These are phyloP conservation scores for Thyridium curvatum DNA, from an alignment of 2,329 filamentous ascomycete species.

Conservation along the genomic window DNA sequence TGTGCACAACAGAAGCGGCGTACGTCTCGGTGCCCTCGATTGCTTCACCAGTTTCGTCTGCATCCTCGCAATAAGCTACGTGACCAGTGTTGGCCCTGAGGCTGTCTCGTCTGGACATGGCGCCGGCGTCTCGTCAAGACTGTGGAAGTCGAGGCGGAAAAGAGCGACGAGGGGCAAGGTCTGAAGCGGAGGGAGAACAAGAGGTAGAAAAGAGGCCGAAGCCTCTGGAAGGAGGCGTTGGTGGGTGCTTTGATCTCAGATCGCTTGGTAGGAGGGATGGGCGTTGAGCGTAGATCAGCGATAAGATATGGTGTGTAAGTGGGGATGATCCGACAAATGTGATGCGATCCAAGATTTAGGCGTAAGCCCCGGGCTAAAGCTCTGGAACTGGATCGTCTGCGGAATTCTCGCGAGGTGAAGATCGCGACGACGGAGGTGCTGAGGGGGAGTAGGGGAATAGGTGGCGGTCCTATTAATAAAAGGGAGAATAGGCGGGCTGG, in stretches of 20 bases:
- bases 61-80: slow-evolving; percentile 44
- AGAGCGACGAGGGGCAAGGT: slow-evolving; percentile 24
- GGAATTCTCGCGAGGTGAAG: too few relatives aligned
- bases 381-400: too few relatives aligned
- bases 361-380: too few relatives aligned
- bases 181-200: neutral
- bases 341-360: too few relatives aligned
- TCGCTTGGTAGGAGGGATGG: too few relatives aligned
- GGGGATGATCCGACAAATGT: slow-evolving; percentile 2
- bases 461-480: too few relatives aligned
- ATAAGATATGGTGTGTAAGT: neutral
- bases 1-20: slow-evolving; percentile 39
- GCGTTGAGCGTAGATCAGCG: too few relatives aligned
- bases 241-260: neutral
- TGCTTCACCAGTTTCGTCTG: slow-evolving; percentile 39
- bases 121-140: slow-evolving; percentile 6
- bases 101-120: slow-evolving; percentile 34
- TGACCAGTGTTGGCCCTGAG: slow-evolving; percentile 12
- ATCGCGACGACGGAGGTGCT: neutral
- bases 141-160: slow-evolving; percentile 25
- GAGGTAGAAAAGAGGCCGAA: neutral
- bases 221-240: neutral
- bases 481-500: too few relatives aligned
- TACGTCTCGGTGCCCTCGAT: slow-evolving; percentile 33
- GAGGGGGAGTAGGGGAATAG: neutral